Conservation (phyloP, 257 asterid genomes). For the Jacaranda copaia region DNA sequence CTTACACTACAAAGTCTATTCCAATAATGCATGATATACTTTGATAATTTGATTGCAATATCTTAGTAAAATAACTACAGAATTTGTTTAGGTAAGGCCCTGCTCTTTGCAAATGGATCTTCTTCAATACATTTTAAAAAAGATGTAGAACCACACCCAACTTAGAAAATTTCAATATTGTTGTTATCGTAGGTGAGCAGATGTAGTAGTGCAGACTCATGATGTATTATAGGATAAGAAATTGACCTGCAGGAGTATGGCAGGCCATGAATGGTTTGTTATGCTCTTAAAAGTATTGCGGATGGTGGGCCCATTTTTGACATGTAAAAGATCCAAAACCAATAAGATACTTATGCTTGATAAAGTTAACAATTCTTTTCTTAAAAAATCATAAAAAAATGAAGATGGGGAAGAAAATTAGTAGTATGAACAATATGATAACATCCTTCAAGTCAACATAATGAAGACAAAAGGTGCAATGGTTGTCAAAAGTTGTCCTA, state of each 20-base stretch:
- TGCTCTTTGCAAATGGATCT: too few relatives aligned
- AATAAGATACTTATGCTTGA: neutral
- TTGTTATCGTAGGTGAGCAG: neutral
- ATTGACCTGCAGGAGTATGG: neutral
- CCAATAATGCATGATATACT: too few relatives aligned
- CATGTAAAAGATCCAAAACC: neutral
- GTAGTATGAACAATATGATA: neutral
- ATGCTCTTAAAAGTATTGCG: neutral
- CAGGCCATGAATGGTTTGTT: neutral
- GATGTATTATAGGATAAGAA: neutral
- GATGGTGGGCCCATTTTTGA: constrained; percentile 15
- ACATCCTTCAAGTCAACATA: constrained; percentile 10
- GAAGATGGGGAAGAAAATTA: neutral
- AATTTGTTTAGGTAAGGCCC: too few relatives aligned
- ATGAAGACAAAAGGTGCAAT: neutral
- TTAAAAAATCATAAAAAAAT: neutral
- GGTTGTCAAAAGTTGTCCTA: neutral
- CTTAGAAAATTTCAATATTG: neutral
- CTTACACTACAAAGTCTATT: neutral
- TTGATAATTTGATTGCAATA: too few relatives aligned
- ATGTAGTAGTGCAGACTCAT: neutral
- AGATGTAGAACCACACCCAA: neutral
- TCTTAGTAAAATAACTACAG: too few relatives aligned
- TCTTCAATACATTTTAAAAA: neutral
- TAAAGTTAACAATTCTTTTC: neutral